Conservation (phyloP, 169 alveolate species). For the Plasmodium vinckei region DNA sequence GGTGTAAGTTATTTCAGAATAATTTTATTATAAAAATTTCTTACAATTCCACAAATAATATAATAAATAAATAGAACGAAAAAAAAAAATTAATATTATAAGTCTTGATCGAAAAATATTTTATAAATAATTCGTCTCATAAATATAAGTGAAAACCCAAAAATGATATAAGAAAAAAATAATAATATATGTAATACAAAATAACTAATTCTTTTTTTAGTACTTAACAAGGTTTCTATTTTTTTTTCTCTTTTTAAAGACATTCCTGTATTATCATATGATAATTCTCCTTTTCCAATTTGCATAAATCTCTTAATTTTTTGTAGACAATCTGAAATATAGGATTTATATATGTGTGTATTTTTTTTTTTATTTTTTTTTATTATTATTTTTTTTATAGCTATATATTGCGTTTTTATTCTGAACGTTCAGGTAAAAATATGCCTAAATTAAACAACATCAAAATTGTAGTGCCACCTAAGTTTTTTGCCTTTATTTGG, state of each 20-base stretch:
- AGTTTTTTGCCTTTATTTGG: neutral
- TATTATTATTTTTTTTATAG: neutral
- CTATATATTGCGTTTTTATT: neutral
- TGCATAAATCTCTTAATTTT: slow-evolving; percentile 1
- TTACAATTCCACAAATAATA: too few species aligned
- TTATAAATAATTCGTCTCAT: slow-evolving; percentile 21
- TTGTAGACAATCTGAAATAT: slow-evolving; percentile 3
- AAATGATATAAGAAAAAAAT: slow-evolving; percentile 33
- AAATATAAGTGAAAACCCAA: slow-evolving; percentile 33
- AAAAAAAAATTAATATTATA: neutral
- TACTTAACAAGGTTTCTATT: slow-evolving; percentile 1
- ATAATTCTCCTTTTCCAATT: slow-evolving; percentile 9
- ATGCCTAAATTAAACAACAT: too few species aligned
- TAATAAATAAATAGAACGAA: too few species aligned
- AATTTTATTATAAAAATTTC: too few species aligned
- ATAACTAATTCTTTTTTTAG: slow-evolving; percentile 16
- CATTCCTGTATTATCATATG: neutral
- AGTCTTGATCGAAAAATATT: slow-evolving; percentile 50
- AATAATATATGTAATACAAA: slow-evolving; percentile 27
- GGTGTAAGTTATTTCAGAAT: neutral
- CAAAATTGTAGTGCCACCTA: neutral
- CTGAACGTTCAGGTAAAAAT: neutral
- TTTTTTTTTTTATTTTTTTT: slow-evolving; percentile 25
- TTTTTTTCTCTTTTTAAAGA: slow-evolving; percentile 25
- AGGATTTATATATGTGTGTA: neutral